Evolutionary conservation across 2,329 filamentous ascomycete species (phyloP), one percentile per base, ranked within the genome.

Genomic region (Hypoxylon sp.): DNA sequence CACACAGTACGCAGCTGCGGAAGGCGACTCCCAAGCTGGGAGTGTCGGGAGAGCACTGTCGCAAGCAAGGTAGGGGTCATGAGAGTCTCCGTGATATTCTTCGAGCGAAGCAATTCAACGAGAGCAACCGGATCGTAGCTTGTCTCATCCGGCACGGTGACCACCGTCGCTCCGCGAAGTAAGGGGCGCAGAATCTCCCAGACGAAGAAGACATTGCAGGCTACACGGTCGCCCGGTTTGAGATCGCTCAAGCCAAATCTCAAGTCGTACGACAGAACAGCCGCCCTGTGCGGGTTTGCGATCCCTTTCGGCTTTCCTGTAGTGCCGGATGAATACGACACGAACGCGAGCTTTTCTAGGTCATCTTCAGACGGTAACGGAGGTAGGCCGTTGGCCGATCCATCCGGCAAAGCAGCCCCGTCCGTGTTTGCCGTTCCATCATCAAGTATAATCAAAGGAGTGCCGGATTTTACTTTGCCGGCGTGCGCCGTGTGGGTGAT

Each of bases 121-220:
- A 94, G 83, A 43, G 87, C 84, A 27, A 85, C 83, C 0, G 90
- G 90, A 63, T 94, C 90, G 67, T 92, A 93, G 74, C 89, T 92
- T 29, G 82, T 83, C 65, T 90, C 85, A 66, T 94, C 90, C 1
- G 90, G 88, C 13, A 93, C 85, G 3, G 88, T 84, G 18, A 92
- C 83, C 3, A 91, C 88, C 0, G 90, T 91, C 2, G 89, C 90
- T 65, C 90, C 90, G 51, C 90, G 83, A 51, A 94, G 72, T 40
- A 94, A 78, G 7, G 90, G 90, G 4, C 90, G 88, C 51, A 94
- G 73, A 54, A 93, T 92, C 72, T 94, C 90, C 90, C 90, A 94
- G 42, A 93, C 82, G 70, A 94, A 94, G 73, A 93, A 94, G 57
- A 93, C 90, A 78, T 93, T 94, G 76, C 90, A 93, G n/a, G 90